These are phyloP conservation scores for Colletotrichum destructivum DNA, from an alignment of 2,329 filamentous ascomycete genomes.

Conservation along the genomic window DNA sequence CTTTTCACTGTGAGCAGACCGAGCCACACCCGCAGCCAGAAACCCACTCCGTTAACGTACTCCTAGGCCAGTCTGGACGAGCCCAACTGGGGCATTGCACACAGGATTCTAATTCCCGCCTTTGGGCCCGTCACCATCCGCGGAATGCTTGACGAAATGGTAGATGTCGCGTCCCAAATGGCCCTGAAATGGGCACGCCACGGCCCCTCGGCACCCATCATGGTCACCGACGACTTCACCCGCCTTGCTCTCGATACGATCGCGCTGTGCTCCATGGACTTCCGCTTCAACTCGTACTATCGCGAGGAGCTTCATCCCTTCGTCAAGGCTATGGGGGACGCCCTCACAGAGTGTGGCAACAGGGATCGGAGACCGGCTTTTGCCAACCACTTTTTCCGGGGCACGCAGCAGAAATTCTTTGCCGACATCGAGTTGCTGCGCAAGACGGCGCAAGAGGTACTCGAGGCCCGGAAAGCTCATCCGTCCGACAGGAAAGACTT, in stretches of 20 bases:
- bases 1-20: slow-evolving; percentile 43
- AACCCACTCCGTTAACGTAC: background rate
- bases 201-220: slow-evolving; percentile 61
- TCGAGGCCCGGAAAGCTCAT: slow-evolving; percentile 70
- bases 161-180: slow-evolving; percentile 67
- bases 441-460: slow-evolving; percentile 69
- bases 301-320: slow-evolving; percentile 52
- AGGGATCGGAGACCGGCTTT: slow-evolving; percentile 63
- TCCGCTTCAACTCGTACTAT: slow-evolving; percentile 76
- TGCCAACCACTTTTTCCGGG: slow-evolving; percentile 61
- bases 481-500: slow-evolving; percentile 71
- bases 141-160: slow-evolving; percentile 68
- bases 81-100: slow-evolving; percentile 65
- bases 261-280: slow-evolving; percentile 71
- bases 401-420: slow-evolving; percentile 61
- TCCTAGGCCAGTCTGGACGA: slow-evolving; percentile 39
- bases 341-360: slow-evolving; percentile 69
- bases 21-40: background rate
- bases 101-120: slow-evolving; percentile 76
- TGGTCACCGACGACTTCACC: slow-evolving; percentile 72
- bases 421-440: slow-evolving; percentile 67
- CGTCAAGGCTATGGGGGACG: slow-evolving; percentile 72
- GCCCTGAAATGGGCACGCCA: slow-evolving; percentile 69
- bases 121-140: slow-evolving; percentile 79
- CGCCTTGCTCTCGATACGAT: slow-evolving; percentile 75